A percentile compares a stretch with the other conserved stretches of the same genome.
phyloP scores from a whole-genome alignment of 176 grass and related monocot species.

The Lolium perenne region DNA sequence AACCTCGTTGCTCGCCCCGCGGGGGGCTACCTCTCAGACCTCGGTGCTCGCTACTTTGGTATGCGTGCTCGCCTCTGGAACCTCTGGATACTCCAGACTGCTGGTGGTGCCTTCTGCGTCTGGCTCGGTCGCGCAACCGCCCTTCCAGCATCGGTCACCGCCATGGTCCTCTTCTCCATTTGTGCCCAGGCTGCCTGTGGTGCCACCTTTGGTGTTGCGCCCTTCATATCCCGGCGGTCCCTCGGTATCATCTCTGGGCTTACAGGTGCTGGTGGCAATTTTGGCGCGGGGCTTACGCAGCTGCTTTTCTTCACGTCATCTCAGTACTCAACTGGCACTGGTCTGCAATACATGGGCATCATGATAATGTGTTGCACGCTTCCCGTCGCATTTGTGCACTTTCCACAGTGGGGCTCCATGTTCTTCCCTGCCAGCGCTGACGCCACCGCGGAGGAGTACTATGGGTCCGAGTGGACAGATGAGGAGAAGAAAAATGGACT shows the following conservation, averaged over 20 bases:
- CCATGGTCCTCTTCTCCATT: constrained; percentile 84
- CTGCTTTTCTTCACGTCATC: constrained; percentile 82
- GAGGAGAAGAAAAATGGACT: too few species aligned
- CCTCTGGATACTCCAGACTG: constrained; percentile 87
- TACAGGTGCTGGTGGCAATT: constrained; percentile 74
- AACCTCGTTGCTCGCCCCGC: constrained; percentile 70
- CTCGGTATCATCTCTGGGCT: constrained; percentile 67
- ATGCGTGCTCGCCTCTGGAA: constrained; percentile 88
- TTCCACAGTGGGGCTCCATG: too few species aligned
- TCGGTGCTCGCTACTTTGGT: constrained; percentile 52
- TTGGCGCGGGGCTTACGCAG: constrained; percentile 77
- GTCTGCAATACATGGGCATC: constrained; percentile 68
- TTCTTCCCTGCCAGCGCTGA: too few species aligned
- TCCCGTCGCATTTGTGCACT: constrained; percentile 46
- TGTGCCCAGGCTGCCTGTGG: constrained; percentile 85
- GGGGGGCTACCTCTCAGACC: constrained; percentile 71
- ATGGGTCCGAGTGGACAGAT: too few species aligned
- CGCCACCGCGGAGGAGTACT: too few species aligned
- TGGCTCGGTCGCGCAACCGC: constrained; percentile 60
- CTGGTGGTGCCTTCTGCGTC: constrained; percentile 79
- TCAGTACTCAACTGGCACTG: constrained; percentile 49
- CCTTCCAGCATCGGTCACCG: constrained; percentile 54
- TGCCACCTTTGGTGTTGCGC: constrained; percentile 73
- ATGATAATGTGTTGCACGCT: constrained; percentile 89
- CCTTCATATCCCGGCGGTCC: constrained; percentile 70